phyloP scores from a whole-genome alignment of 768 basidiomycete genomes.

The Lyophyllum shimeji region DNA sequence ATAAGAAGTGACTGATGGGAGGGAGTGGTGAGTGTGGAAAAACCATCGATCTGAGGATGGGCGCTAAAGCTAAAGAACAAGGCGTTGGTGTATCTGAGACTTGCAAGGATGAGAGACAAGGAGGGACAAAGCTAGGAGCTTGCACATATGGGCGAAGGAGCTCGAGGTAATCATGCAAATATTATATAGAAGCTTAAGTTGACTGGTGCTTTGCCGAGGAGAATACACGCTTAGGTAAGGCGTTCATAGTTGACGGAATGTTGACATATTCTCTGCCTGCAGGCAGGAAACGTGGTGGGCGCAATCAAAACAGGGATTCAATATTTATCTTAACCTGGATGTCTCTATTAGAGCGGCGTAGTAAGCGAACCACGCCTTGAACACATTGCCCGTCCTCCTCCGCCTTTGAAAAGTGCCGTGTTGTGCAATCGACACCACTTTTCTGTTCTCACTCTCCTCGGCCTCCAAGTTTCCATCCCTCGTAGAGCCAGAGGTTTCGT shows the following conservation, averaged over 20 bases:
- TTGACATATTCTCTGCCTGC: constrained; percentile 58
- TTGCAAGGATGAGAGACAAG: not conserved
- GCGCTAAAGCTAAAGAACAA: not conserved
- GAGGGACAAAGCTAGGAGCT: constrained; percentile 3
- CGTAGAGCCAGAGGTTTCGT: constrained; percentile 31
- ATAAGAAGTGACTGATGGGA: constrained; percentile 56
- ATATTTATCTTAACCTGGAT: constrained; percentile 47
- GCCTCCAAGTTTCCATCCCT: constrained; percentile 30
- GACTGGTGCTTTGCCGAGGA: constrained; percentile 7
- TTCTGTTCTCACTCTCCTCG: constrained; percentile 28
- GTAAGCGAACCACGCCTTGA: constrained; percentile 57
- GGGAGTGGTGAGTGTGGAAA: constrained; percentile 17
- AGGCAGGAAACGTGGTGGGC: constrained; percentile 75
- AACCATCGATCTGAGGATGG: not conserved
- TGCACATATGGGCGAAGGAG: not conserved
- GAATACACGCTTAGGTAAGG: constrained; percentile 40
- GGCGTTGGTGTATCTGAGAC: not conserved
- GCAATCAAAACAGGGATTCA: constrained; percentile 56
- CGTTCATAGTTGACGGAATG: constrained; percentile 28
- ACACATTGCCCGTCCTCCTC: constrained; percentile 42
- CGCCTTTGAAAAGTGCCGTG: constrained; percentile 53
- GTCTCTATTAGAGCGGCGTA: constrained; percentile 39
- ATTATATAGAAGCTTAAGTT: not conserved
- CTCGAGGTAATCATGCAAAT: not conserved
- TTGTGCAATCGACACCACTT: constrained; percentile 45